phyloP scores from a whole-genome alignment of 768 basidiomycete genomes.

The Paxillus rubicundulus region DNA sequence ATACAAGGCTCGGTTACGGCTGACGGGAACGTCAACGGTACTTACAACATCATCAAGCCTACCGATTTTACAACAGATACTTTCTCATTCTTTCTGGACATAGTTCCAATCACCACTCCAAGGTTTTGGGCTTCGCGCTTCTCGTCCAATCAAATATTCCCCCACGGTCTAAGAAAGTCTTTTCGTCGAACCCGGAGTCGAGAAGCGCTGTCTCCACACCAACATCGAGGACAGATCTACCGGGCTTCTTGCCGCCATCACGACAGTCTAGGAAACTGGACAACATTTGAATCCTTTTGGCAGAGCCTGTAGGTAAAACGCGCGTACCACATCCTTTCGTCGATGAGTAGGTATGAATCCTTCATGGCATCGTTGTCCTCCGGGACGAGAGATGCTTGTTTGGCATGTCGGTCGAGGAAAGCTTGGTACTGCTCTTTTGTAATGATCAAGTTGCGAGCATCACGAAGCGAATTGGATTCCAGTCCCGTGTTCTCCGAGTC shows the following conservation, averaged over 20 bases:
- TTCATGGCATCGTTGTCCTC: conserved; percentile 40
- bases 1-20: no score
- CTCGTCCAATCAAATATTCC: conserved; percentile 9
- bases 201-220: conserved; percentile 7
- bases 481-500: conserved; percentile 20
- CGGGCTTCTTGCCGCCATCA: neutral
- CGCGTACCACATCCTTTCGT: conserved; percentile 36
- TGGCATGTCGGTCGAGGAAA: conserved; percentile 32
- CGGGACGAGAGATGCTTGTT: conserved; percentile 30
- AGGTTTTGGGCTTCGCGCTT: neutral
- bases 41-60: no score
- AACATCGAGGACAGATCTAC: no score
- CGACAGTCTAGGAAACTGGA: conserved; percentile 33
- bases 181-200: conserved; percentile 13
- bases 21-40: no score
- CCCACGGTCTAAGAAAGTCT: conserved; percentile 8
- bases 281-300: neutral
- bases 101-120: conserved; percentile 8
- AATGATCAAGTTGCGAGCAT: conserved; percentile 27
- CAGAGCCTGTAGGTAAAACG: neutral
- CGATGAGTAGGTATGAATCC: conserved; percentile 37
- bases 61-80: neutral
- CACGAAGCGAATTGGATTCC: conserved; percentile 24
- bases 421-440: conserved; percentile 32
- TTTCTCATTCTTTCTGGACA: no score